These are phyloP conservation scores for Lophiostoma macrostomum DNA, from an alignment of 495 filamentous ascomycete species.

Conservation along the genomic window DNA sequence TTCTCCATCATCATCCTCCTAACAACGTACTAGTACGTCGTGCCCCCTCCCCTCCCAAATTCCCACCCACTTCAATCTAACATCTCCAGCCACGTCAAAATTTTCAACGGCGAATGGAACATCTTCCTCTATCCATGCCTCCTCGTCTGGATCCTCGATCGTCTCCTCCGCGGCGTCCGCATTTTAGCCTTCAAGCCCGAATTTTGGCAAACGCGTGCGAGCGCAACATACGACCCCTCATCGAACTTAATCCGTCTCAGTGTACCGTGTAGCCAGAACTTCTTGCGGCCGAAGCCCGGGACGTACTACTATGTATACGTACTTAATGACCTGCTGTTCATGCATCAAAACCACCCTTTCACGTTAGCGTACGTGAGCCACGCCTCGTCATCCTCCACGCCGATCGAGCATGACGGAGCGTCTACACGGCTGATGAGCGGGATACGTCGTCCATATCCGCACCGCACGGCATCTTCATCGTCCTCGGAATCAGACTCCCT, in stretches of 20 bases:
- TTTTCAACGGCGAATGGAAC: conserved; percentile 51
- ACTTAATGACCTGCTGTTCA: conserved; percentile 44
- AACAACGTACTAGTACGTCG: conserved; percentile 54
- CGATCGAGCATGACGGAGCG: too few species aligned
- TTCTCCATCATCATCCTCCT: conserved; percentile 50
- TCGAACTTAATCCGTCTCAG: conserved; percentile 53
- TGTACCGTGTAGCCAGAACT: conserved; percentile 39
- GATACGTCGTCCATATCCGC: not conserved
- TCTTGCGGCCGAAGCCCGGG: conserved; percentile 46
- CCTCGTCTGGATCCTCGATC: conserved; percentile 52
- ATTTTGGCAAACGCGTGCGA: conserved; percentile 38
- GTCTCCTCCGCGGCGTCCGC: conserved; percentile 48
- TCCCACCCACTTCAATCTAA: conserved; percentile 4
- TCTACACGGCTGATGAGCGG: not conserved
- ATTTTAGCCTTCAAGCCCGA: conserved; percentile 50
- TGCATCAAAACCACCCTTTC: conserved; percentile 62
- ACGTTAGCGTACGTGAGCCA: conserved; percentile 45
- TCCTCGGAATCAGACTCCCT: conserved; percentile 11
- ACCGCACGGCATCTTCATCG: not conserved
- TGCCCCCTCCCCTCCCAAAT: not conserved
- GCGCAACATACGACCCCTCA: conserved; percentile 45
- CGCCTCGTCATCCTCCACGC: not conserved
- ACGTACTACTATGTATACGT: conserved; percentile 59
- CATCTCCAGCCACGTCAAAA: conserved; percentile 46
- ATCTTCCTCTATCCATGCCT: conserved; percentile 53